Conservation (phyloP, 1,139 yeast species). For the Zygoascus sp. region DNA sequence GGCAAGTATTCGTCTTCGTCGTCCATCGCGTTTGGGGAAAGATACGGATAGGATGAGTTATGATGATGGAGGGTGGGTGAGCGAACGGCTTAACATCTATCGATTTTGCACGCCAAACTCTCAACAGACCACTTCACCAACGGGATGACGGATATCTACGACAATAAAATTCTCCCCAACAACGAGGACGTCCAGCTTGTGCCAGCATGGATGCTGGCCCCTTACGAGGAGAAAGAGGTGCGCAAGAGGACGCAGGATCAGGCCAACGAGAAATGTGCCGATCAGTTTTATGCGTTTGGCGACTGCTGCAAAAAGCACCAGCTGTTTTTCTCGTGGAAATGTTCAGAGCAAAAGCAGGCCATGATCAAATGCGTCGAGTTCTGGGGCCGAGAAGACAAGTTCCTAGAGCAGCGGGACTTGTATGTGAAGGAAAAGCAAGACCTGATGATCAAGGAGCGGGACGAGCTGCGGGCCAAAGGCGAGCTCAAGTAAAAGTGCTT, state of each 20-base stretch:
- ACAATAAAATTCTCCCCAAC: conserved; percentile 1
- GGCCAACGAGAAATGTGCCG: conserved; percentile 71
- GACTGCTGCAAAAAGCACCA: conserved; percentile 53
- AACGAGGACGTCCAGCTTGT: conserved; percentile 10
- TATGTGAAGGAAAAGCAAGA: conserved; percentile 28
- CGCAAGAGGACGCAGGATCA: conserved; percentile 72
- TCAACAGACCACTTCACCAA: neutral
- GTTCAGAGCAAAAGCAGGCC: conserved; percentile 54
- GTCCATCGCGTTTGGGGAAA: conserved; percentile 2
- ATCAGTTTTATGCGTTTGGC: conserved; percentile 43
- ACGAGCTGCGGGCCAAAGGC: neutral
- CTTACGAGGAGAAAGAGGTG: conserved; percentile 78
- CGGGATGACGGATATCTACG: conserved; percentile 1
- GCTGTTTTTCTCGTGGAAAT: conserved; percentile 52
- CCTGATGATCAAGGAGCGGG: conserved; percentile 15
- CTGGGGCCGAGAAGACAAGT: conserved; percentile 58
- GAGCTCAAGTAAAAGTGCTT: neutral
- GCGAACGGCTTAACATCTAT: neutral
- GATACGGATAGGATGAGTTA: neutral
- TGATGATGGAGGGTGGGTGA: neutral
- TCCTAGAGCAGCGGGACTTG: conserved; percentile 62
- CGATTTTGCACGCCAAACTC: neutral
- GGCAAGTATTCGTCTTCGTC: conserved; percentile 16
- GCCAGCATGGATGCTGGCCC: conserved; percentile 86
- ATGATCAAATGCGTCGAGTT: conserved; percentile 69